Evolutionary conservation across 495 filamentous ascomycete species (phyloP).

Genomic region (Xylaria telfairii): DNA sequence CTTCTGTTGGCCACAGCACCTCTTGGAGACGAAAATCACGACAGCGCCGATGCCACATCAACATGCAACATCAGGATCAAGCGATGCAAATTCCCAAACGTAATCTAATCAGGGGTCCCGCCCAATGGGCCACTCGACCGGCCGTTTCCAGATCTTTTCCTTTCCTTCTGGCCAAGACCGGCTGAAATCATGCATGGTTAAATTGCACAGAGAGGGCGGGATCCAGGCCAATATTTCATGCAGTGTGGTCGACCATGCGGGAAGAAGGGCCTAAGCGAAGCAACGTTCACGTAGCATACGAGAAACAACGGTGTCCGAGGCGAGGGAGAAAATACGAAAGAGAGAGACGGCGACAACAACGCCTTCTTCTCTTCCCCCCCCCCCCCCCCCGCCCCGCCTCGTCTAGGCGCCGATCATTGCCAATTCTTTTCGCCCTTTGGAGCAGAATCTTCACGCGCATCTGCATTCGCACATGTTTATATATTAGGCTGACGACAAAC

Average conservation of each 20-base stretch:
- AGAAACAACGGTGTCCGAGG: slow-evolving; percentile 31
- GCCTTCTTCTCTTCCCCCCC: slow-evolving; percentile 17
- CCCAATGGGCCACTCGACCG: slow-evolving; percentile 18
- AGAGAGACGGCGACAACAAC: background rate
- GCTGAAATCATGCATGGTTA: slow-evolving; percentile 41
- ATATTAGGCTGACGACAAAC: slow-evolving; percentile 17
- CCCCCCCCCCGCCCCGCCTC: too few species aligned
- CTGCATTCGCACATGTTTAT: slow-evolving; percentile 27
- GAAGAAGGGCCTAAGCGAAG: slow-evolving; percentile 16
- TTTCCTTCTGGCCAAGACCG: slow-evolving; percentile 37
- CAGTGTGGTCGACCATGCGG: slow-evolving; percentile 23
- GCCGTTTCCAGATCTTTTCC: slow-evolving; percentile 23
- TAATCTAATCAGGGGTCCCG: slow-evolving; percentile 4
- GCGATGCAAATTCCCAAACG: slow-evolving; percentile 15
- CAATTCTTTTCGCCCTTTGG: slow-evolving; percentile 25
- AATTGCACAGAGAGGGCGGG: slow-evolving; percentile 32
- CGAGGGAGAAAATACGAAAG: slow-evolving; percentile 1
- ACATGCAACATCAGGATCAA: slow-evolving; percentile 9
- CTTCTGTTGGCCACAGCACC: background rate
- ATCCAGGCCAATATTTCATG: slow-evolving; percentile 29
- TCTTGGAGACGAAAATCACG: slow-evolving; percentile 2
- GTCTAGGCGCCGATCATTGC: slow-evolving; percentile 12
- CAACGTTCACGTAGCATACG: slow-evolving; percentile 30
- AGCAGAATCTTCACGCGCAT: slow-evolving; percentile 23
- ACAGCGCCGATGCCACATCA: slow-evolving; percentile 2